Conservation (phyloP, 2,329 filamentous ascomycete genomes). For the Dissoconium aciculare region DNA sequence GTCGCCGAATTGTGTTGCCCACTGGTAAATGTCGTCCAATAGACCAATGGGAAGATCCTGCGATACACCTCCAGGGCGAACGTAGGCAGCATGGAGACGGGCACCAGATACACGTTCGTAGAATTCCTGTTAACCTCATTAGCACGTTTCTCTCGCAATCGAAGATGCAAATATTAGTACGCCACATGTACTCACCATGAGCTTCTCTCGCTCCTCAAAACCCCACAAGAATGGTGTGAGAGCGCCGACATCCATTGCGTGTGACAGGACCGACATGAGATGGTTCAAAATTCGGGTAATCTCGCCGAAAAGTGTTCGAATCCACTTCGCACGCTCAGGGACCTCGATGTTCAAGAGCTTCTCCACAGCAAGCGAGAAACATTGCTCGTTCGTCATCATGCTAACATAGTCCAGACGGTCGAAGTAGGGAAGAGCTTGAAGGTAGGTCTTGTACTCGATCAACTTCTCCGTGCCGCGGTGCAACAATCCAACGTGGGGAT, state of each 20-base stretch:
- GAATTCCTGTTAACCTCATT: conserved; percentile 57
- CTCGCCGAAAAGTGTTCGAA: conserved; percentile 88
- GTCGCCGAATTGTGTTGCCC: conserved; percentile 97
- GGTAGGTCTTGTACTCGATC: conserved; percentile 99
- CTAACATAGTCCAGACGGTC: conserved; percentile 97
- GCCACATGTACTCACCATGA: conserved; percentile 68
- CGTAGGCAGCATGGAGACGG: conserved; percentile 91
- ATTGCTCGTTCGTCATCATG: conserved; percentile 99
- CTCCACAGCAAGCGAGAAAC: conserved; percentile 87
- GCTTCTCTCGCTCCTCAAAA: conserved; percentile 98
- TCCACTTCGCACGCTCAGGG: conserved; percentile 89
- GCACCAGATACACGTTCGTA: conserved; percentile 98
- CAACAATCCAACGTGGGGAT: conserved; percentile 90
- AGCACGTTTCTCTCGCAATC: conserved; percentile 1
- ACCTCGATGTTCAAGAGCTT: conserved; percentile 96
- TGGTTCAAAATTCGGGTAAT: conserved; percentile 92
- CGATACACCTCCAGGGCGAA: conserved; percentile 88
- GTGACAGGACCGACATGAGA: conserved; percentile 90
- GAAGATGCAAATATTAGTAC: background rate
- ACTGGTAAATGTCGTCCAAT: conserved; percentile 98
- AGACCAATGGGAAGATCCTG: conserved; percentile 89
- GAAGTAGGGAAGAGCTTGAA: conserved; percentile 96
- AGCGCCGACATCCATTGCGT: conserved; percentile 98
- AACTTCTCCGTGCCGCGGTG: conserved; percentile 98
- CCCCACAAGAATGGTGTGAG: conserved; percentile 98